Evolutionary conservation across 345 rosid genomes (phyloP), one percentile per base, ranked within the genome.

Genomic region (Euphorbia lathyris): DNA sequence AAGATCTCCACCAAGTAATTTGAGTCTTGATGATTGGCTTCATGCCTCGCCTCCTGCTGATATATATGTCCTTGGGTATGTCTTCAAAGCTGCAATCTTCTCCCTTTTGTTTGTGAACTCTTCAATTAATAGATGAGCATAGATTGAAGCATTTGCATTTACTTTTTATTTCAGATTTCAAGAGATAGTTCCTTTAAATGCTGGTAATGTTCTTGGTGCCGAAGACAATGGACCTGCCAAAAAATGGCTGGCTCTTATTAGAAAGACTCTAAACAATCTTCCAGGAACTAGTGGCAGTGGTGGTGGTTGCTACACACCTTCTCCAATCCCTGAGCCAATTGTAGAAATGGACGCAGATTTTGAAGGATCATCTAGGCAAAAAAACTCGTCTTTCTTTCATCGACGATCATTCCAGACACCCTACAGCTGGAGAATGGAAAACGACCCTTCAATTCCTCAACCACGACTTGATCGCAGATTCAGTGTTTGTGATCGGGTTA

Each of bases 141-240:
- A 70, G 16, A 72, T 61, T 36, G 29, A 67, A 32, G 13, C 34
- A 55, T 48, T 16, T 65, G 23, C 19, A 10, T 25, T 27, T 6
- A 38, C 59, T 63, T 68, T 63, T 32, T 59, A 36, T 62, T 66
- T 55, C 82, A 95, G 99, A 45, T 95, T 95, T 83, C 99, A 95
- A 83, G 99, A 95, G 85, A 88, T 95, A 70, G 99, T 92, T 78
- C 99, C 99, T 80, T 82, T 95, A 66, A 95, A 90, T 79, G 97
- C 99, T 43, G 97, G 97, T 67, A 95, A 95, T 74, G 83, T 95
- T 84, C 90, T 95, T 50, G 99, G 96, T 36, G 89, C 96, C 56
- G 99, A 95, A 86, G 98, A 95, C 84, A 95, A 91, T 43, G 99
- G 97, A 27, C 99, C 98, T 58, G 97, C 98, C 67, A 90, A 95